These are phyloP conservation scores for Camellia japonica DNA, from an alignment of 148 eudicot species.

Conservation along the genomic window DNA sequence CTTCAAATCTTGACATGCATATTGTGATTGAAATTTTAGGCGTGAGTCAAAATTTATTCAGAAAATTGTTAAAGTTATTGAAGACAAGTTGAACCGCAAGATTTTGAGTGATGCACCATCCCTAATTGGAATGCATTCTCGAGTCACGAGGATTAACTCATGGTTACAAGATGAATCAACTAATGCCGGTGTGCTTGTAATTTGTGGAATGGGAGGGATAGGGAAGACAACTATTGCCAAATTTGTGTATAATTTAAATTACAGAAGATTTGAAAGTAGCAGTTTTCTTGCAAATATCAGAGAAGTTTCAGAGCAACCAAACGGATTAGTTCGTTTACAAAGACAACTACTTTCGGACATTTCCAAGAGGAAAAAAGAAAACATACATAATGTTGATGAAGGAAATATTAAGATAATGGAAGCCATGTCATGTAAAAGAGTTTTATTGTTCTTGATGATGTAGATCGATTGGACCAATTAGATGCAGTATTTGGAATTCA, in stretches of 20 bases:
- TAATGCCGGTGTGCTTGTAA: neutral
- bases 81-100: neutral
- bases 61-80: neutral
- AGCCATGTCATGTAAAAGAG: neutral
- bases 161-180: neutral
- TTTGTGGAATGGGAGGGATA: neutral
- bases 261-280: neutral
- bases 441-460: no score
- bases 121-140: neutral
- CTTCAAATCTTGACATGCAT: neutral
- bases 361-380: neutral
- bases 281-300: neutral
- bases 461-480: neutral
- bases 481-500: neutral
- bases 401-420: neutral
- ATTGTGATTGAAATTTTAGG: neutral
- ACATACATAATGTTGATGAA: neutral
- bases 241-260: neutral
- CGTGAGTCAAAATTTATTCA: neutral
- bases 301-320: neutral
- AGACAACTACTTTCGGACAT: neutral
- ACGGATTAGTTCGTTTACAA: neutral
- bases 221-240: constrained; percentile 9
- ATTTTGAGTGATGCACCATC: neutral
- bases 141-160: neutral